Evolutionary conservation across 768 basidiomycete genomes (phyloP), one percentile per base, ranked within the genome.

Genomic region (Suillus clintonianus): DNA sequence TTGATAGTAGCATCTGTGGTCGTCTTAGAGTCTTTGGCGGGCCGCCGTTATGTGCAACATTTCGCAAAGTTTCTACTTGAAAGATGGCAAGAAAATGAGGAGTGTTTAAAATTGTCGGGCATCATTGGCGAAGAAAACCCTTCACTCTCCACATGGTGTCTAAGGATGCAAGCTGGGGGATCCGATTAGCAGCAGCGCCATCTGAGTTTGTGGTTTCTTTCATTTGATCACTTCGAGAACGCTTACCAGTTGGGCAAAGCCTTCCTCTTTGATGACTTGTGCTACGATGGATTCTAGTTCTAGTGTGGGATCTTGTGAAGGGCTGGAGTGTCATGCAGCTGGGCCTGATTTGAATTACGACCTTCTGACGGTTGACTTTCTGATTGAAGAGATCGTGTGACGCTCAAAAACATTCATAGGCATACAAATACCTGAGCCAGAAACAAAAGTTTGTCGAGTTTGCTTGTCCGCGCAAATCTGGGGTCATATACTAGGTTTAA

Each of bases 221-320:
- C 15, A 41, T 30, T 2, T 1, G 27, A 57, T 30, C 3, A 39
- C 17, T n/a, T 30, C 10, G 37, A 41, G 9, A 41, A 32, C 17
- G 6, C 85, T 65, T 68, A 92, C 94, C 85, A 98, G 81, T 66
- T 85, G 82, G 14, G 82, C 75, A 70, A 97, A 94, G 7, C 93
- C 87, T 59, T 95, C 87, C 72, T 92, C 90, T 60, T 86, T 83
- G 19, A 92, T 80, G 27, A 91, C 82, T 32, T 86, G 81, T 13
- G 82, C 80, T 19, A 92, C 81, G 3, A 89, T 71, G 51, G 75
- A 74, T 68, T 91, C 89, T 14, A 92, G 81, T 7, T 82, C 79
- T 13, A n/a, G 73, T 62, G 39, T 73, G 77, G 27, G 89, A 73
- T 32, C 58, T 83, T 74, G 66, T 90, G 88, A n/a, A 91, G 67